Evolutionary conservation across 2,329 filamentous ascomycete species (phyloP), one percentile per base, ranked within the genome.

Genomic region (Colletotrichum incanum): DNA sequence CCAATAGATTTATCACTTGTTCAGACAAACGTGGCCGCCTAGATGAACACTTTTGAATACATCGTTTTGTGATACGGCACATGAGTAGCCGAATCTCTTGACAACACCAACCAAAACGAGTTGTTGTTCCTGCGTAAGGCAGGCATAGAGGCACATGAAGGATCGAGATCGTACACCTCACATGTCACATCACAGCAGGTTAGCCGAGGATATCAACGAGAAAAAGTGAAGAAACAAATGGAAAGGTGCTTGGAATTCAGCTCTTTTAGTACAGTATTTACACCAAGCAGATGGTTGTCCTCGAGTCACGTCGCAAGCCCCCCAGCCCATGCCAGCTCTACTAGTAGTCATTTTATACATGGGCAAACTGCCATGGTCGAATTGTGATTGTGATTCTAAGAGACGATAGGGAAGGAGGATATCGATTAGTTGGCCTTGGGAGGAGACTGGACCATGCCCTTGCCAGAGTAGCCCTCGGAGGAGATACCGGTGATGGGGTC

Each of bases 401-500:
- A 75, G 52, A 72, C 64, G 55, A 72, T 64, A 75, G 59, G 68
- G 68, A 73, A 69, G 55, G 66, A 52, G 56, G 67, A 58, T 50
- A 68, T 74, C 59, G 64, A 76, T 85, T 86, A 88, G 78, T 82
- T 78, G 77, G 84, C 82, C 81, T 87, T 85, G 77, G 89, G 87
- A 78, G 88, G 86, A 75, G 89, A 91, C 87, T 97, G 95, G 76
- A 97, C 89, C 85, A 91, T 89, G 79, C 94, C 94, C 81, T 90
- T 89, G 84, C 94, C 94, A 75, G 84, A 85, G 87, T 97, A 97
- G 78, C 91, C 92, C 82, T 93, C 90, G 80, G 93, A 93, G 76
- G 92, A 89, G 84, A 96, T 86, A 88, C 95, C 95, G 75, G 93
- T 94, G 83, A 98, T 90, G 74, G 95, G 95, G 82, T 98, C 95